A percentile compares a stretch with the other conserved stretches of the same genome.
Conservation (phyloP, 2,329 filamentous ascomycete genomes). For the Diplodia sapinea region DNA sequence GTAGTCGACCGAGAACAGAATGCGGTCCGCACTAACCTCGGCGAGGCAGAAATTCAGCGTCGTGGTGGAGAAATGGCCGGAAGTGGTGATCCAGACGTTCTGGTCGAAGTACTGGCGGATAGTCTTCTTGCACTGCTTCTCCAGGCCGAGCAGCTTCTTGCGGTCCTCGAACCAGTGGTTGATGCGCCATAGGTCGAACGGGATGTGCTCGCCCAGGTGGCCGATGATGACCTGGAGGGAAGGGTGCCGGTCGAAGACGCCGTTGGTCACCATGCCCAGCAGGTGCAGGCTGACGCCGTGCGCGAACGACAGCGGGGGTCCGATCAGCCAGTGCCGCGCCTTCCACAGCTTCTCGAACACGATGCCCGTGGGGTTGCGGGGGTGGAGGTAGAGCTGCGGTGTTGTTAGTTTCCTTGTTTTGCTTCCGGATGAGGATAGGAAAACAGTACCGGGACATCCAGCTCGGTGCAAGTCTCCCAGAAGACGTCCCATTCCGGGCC, state of each 20-base stretch:
- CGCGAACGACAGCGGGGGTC: slow-evolving; percentile 47
- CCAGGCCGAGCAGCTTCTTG: slow-evolving; percentile 43
- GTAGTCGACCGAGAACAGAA: slow-evolving; percentile 51
- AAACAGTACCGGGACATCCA: slow-evolving; percentile 39
- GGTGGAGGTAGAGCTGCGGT: slow-evolving; percentile 43
- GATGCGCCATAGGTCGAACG: slow-evolving; percentile 51
- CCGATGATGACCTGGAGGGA: slow-evolving; percentile 52
- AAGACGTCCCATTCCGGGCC: slow-evolving; percentile 42
- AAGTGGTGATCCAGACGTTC: slow-evolving; percentile 53
- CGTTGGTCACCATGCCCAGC: slow-evolving; percentile 53
- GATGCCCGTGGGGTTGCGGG: slow-evolving; percentile 42
- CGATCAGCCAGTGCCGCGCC: slow-evolving; percentile 40
- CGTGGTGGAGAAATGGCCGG: slow-evolving; percentile 50
- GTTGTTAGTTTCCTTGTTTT: neutral
- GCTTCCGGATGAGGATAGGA: neutral
- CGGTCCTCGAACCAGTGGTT: slow-evolving; percentile 55
- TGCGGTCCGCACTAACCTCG: slow-evolving; percentile 48
- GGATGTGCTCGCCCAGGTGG: slow-evolving; percentile 53
- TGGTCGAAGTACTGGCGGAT: slow-evolving; percentile 49
- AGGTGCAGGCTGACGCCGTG: slow-evolving; percentile 54
- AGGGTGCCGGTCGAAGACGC: slow-evolving; percentile 53
- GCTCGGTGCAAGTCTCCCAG: slow-evolving; percentile 42
- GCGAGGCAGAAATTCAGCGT: slow-evolving; percentile 52
- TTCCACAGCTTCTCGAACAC: slow-evolving; percentile 40
- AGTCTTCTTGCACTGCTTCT: slow-evolving; percentile 42